These are phyloP conservation scores for Pseudogymnoascus sp. DNA, from an alignment of 2,329 filamentous ascomycete genomes.

Conservation along the genomic window DNA sequence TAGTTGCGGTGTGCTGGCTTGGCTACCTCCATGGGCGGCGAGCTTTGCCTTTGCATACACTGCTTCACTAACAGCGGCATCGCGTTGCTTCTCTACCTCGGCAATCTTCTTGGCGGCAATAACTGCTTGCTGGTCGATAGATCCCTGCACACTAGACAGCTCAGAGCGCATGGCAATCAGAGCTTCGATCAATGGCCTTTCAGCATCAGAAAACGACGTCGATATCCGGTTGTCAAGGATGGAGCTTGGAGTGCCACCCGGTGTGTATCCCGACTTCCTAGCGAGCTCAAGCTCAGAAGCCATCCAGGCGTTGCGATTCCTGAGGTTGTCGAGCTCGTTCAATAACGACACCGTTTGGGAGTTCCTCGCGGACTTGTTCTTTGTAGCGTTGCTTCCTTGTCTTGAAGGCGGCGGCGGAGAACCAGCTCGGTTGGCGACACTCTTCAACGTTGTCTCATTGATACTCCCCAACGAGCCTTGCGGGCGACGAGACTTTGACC, in stretches of 20 bases:
- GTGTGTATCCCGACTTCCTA: slow-evolving; percentile 77
- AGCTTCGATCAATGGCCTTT: slow-evolving; percentile 85
- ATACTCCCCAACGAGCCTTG: slow-evolving; percentile 64
- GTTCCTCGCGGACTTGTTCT: slow-evolving; percentile 52
- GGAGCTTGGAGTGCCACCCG: slow-evolving; percentile 62
- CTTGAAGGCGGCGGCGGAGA: slow-evolving; percentile 53
- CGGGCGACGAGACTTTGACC: slow-evolving; percentile 44
- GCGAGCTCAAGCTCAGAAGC: slow-evolving; percentile 90
- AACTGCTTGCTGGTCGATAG: slow-evolving; percentile 81
- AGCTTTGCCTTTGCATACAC: slow-evolving; percentile 91
- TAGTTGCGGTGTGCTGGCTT: slow-evolving; percentile 50
- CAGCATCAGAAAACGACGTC: slow-evolving; percentile 83
- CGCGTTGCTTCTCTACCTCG: slow-evolving; percentile 88
- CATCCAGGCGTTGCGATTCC: slow-evolving; percentile 92
- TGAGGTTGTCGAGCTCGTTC: slow-evolving; percentile 78
- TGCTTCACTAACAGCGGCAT: slow-evolving; percentile 89
- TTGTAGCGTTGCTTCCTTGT: slow-evolving; percentile 50
- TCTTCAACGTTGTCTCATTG: slow-evolving; percentile 47
- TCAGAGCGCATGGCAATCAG: slow-evolving; percentile 86
- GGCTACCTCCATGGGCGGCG: slow-evolving; percentile 69
- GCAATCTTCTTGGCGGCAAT: slow-evolving; percentile 83
- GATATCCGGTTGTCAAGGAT: slow-evolving; percentile 67
- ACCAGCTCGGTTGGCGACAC: slow-evolving; percentile 37
- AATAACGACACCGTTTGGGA: slow-evolving; percentile 65
- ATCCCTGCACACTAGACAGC: slow-evolving; percentile 78